A percentile compares a stretch with the other conserved stretches of the same genome.
Evolutionary conservation across 305 asterid species (phyloP).

Genomic region (Withania somnifera): DNA sequence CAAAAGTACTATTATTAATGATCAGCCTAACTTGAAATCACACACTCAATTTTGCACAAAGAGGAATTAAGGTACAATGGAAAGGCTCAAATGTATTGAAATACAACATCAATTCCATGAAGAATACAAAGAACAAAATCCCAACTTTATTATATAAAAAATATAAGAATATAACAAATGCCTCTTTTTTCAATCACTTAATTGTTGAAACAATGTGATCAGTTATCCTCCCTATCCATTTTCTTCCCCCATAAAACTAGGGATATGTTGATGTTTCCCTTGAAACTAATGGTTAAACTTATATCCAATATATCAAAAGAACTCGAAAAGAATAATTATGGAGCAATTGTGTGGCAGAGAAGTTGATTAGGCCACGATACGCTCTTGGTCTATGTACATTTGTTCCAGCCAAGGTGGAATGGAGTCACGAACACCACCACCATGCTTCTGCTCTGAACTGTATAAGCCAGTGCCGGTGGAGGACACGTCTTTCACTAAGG

Average conservation of each 20-base stretch:
- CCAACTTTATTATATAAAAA: neutral
- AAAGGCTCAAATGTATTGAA: neutral
- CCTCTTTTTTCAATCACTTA: neutral
- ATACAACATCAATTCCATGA: neutral
- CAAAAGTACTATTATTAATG: neutral
- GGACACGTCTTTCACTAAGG: slow-evolving; percentile 34
- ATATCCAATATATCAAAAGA: slow-evolving; percentile 2
- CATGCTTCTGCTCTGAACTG: slow-evolving; percentile 22
- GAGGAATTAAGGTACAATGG: neutral
- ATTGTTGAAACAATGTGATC: slow-evolving; percentile 7
- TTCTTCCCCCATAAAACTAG: neutral
- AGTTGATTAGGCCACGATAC: slow-evolving; percentile 29
- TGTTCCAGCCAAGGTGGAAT: slow-evolving; percentile 37
- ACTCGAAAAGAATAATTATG: slow-evolving; percentile 4
- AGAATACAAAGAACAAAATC: neutral
- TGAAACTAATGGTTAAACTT: slow-evolving; percentile 1
- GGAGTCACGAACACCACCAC: slow-evolving; percentile 15
- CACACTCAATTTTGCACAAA: neutral
- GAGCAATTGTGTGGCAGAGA: neutral
- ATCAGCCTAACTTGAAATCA: neutral
- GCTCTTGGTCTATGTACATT: slow-evolving; percentile 82
- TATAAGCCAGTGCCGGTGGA: slow-evolving; percentile 16
- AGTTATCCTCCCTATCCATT: neutral
- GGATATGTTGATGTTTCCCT: neutral
- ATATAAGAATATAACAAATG: slow-evolving; percentile 2